Base-by-base conservation (phyloP, 1,284 basidiomycete genomes). In the Ganoderma leucocontextum region DNA sequence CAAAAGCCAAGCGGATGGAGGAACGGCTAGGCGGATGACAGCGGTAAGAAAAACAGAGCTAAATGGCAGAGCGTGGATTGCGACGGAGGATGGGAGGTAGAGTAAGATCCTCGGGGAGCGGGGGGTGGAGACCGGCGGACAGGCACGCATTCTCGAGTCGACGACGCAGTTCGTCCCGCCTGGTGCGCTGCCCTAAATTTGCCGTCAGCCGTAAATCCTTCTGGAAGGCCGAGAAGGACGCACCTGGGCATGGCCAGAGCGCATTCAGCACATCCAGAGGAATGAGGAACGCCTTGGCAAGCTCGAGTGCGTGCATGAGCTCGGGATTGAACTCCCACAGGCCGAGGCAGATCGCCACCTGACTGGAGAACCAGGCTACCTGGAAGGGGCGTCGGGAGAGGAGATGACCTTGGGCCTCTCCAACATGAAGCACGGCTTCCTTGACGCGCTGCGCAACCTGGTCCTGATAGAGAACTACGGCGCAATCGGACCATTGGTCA, bases 221-320 rank as follows among this genome's bases (percentile, higher is more conserved):
- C 22, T 44, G 42, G 15, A 35, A 49, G n/a, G 25, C 15, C 19
- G 38, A 17, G 35, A 41, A 22, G 15, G 52, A 52, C 66, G 75
- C 77, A 92, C 91, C 80, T 64, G 82, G 80, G 75, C 89, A 92
- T 4, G 90, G 91, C 92, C 92, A 94, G 41, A 93, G 80, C 22
- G 82, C 84, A 73, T 88, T 90, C 76, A 92, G 83, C 29, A 88
- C 86, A 68, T 94, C 90, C 36, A 92, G 81, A 5, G 89, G 85
- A 8, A 85, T 78, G 25, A 93, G 80, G 69, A 93, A 86, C 0
- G 84, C 81, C 75, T 91, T 91, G 7, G 86, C 91, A 13, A 93
- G 82, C 49, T 91, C 85, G n/a, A 93, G 79, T 17, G 91, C 89
- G 60, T 86, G 83, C 60, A 83, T 77, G 38, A 92, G 80, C 2